These are phyloP conservation scores for Ilyonectria robusta DNA, from an alignment of 2,329 filamentous ascomycete species.

Conservation along the genomic window DNA sequence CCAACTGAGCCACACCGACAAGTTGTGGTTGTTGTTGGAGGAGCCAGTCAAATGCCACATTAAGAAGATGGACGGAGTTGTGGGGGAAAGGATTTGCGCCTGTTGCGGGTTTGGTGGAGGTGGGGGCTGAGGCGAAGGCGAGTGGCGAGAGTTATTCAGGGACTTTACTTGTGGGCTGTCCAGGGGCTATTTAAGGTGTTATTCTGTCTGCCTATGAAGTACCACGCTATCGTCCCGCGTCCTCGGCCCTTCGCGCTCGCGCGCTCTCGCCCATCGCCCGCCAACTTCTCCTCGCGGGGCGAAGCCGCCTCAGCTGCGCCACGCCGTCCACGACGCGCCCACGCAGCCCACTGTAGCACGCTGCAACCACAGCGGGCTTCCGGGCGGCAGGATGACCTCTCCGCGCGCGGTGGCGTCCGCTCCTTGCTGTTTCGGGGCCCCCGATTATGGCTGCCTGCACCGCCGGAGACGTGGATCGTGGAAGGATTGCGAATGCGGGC, in stretches of 20 bases:
- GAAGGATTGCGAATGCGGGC: constrained; percentile 37
- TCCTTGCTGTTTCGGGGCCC: constrained; percentile 22
- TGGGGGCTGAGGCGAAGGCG: background rate
- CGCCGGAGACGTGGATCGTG: background rate
- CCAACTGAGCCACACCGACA: constrained; percentile 55
- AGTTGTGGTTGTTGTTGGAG: constrained; percentile 22
- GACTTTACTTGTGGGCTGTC: background rate
- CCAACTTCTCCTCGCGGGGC: background rate
- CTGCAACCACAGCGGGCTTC: background rate
- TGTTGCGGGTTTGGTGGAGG: background rate
- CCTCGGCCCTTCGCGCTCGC: constrained; percentile 28
- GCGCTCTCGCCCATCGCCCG: background rate
- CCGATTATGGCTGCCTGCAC: constrained; percentile 13
- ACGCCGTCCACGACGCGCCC: constrained; percentile 33
- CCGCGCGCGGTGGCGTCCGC: constrained; percentile 13
- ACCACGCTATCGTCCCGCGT: constrained; percentile 22
- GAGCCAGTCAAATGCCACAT: background rate
- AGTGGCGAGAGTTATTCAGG: constrained; percentile 1
- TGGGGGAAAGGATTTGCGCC: background rate
- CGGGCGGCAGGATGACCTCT: constrained; percentile 3
- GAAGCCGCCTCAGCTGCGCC: constrained; percentile 33
- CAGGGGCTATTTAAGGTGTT: background rate
- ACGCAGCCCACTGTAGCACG: constrained; percentile 27
- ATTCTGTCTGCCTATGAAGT: background rate
- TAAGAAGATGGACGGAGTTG: background rate